Percentiles rank a stretch among this genome's conserved stretches.
Conservation (phyloP, 1,284 basidiomycete species). For the Cutaneotrichosporon cutaneum region DNA sequence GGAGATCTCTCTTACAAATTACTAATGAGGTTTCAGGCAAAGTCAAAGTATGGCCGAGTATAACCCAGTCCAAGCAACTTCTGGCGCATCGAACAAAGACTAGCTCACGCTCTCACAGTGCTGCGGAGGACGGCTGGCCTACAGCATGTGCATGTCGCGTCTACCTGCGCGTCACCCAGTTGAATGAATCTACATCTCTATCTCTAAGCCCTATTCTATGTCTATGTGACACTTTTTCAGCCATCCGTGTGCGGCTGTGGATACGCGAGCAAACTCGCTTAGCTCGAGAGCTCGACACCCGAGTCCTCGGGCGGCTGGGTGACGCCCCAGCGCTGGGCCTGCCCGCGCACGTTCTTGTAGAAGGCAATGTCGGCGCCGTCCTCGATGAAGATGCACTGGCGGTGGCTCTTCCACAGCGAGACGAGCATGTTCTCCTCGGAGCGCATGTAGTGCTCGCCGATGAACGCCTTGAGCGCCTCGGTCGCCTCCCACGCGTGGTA, state of each 20-base stretch:
- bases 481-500: constrained; percentile 82
- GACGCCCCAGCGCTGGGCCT: constrained; percentile 68
- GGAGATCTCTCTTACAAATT: too few species aligned
- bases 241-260: background rate
- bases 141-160: background rate
- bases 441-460: constrained; percentile 61
- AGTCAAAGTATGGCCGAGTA: too few species aligned
- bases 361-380: constrained; percentile 83
- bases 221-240: background rate
- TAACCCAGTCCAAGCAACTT: too few species aligned
- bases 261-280: background rate
- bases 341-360: constrained; percentile 81
- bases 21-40: too few species aligned
- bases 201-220: background rate
- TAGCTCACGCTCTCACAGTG: too few species aligned
- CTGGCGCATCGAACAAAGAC: too few species aligned
- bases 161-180: constrained; percentile 17
- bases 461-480: constrained; percentile 76
- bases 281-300: constrained; percentile 62
- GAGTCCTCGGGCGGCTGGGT: constrained; percentile 67
- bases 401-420: constrained; percentile 57
- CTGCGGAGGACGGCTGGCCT: too few species aligned
- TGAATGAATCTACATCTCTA: constrained; percentile 9
- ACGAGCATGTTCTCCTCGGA: constrained; percentile 58
- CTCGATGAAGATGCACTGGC: constrained; percentile 70